phyloP scores from a whole-genome alignment of 2,329 filamentous ascomycete genomes.

The Cercospora zeae-maydis region DNA sequence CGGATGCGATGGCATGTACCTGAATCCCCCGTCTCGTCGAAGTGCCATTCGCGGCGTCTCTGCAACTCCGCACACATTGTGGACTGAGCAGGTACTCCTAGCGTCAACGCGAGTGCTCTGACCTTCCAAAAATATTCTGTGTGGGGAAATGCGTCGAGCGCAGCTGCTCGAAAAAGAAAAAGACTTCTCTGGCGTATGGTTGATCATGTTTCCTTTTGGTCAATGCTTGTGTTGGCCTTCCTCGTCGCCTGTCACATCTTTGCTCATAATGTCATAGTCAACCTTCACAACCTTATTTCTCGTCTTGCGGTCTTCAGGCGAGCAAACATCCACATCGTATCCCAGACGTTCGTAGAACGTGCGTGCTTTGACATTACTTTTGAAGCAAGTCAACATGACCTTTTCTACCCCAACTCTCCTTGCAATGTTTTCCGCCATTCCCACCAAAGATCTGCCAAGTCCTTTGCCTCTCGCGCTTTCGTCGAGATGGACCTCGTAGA shows the following conservation, averaged over 20 bases:
- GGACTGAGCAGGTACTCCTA: no score
- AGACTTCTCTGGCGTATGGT: background rate
- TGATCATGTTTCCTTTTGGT: background rate
- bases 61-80: no score
- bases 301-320: constrained; percentile 48
- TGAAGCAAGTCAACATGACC: constrained; percentile 71
- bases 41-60: no score
- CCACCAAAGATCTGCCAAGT: constrained; percentile 60
- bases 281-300: constrained; percentile 49
- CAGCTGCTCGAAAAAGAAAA: background rate
- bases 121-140: no score
- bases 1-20: no score
- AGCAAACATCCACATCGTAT: constrained; percentile 52
- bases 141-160: background rate
- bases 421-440: constrained; percentile 53
- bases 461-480: constrained; percentile 58
- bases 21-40: no score
- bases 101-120: no score
- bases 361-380: constrained; percentile 56
- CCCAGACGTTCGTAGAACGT: constrained; percentile 61
- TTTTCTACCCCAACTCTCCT: constrained; percentile 57
- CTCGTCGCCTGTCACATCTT: constrained; percentile 26
- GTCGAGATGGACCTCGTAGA: constrained; percentile 72
- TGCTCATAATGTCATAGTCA: constrained; percentile 55
- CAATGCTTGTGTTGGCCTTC: background rate